phyloP scores from a whole-genome alignment of 129 eudicot genomes.

The Flaveria brownii region DNA sequence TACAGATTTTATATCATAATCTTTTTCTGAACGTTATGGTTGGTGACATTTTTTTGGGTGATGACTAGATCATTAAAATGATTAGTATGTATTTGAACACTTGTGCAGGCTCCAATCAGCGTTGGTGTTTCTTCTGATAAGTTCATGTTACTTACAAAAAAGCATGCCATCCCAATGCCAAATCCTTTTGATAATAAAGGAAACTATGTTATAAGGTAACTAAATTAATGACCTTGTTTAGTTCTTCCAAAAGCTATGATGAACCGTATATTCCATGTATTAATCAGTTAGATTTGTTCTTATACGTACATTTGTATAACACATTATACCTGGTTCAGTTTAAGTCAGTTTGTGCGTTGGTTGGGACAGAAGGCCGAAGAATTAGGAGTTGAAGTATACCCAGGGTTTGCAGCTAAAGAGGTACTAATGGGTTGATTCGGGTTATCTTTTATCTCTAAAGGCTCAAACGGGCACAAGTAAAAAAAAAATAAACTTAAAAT shows the following conservation, averaged over 20 bases:
- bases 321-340: constrained; percentile 50
- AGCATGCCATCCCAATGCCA: constrained; percentile 69
- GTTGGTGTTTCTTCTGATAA: constrained; percentile 89
- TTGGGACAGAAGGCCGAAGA: constrained; percentile 95
- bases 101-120: constrained; percentile 76
- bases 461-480: neutral
- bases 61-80: neutral
- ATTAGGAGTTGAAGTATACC: constrained; percentile 95
- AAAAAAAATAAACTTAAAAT: neutral
- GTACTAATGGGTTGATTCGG: constrained; percentile 32
- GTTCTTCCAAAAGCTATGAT: neutral
- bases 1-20: neutral
- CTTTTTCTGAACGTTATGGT: neutral
- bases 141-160: constrained; percentile 77
- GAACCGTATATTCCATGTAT: neutral
- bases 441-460: neutral
- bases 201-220: constrained; percentile 89
- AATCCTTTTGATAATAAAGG: constrained; percentile 85
- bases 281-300: neutral
- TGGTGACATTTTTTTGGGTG: neutral
- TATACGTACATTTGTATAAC: constrained; percentile 5
- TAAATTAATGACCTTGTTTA: constrained; percentile 21
- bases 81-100: neutral
- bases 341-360: constrained; percentile 96
- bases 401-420: constrained; percentile 99